phyloP scores from a whole-genome alignment of 768 basidiomycete species.

The Boletus subcaerulescens region DNA sequence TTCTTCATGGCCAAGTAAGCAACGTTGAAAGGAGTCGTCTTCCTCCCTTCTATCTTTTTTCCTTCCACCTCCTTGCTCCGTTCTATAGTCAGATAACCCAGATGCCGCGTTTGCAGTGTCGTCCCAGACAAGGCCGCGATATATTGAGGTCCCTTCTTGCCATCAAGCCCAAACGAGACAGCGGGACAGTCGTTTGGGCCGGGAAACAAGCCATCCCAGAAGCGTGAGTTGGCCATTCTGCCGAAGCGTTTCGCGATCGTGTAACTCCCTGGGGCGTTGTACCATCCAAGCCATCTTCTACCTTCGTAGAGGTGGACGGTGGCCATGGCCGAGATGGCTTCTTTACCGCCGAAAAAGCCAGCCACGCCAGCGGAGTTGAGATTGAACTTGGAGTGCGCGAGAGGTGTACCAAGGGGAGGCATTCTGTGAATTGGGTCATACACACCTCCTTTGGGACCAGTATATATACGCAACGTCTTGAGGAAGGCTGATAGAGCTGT shows the following conservation, averaged over 20 bases:
- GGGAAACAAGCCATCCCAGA: conserved; percentile 34
- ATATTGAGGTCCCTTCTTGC: conserved; percentile 28
- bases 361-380: conserved; percentile 30
- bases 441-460: no score
- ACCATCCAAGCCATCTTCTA: conserved; percentile 34
- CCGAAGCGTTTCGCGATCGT: conserved; percentile 33
- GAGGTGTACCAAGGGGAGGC: conserved; percentile 3
- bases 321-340: conserved; percentile 34
- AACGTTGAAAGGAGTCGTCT: conserved; percentile 12
- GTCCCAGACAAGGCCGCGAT: conserved; percentile 31
- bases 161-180: conserved; percentile 29
- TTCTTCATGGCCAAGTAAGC: conserved; percentile 19
- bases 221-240: conserved; percentile 24
- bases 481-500: no score
- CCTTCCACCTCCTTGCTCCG: neutral
- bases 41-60: neutral
- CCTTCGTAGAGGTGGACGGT: conserved; percentile 31
- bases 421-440: neutral
- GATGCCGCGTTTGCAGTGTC: conserved; percentile 24
- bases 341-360: conserved; percentile 36
- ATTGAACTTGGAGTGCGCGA: no score
- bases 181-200: conserved; percentile 22
- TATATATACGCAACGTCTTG: no score
- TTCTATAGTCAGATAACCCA: conserved; percentile 26
- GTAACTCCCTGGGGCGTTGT: conserved; percentile 36